Evolutionary conservation across 2,329 filamentous ascomycete genomes (phyloP), one percentile per base, ranked within the genome.

Genomic region (Cercospora sojina): DNA sequence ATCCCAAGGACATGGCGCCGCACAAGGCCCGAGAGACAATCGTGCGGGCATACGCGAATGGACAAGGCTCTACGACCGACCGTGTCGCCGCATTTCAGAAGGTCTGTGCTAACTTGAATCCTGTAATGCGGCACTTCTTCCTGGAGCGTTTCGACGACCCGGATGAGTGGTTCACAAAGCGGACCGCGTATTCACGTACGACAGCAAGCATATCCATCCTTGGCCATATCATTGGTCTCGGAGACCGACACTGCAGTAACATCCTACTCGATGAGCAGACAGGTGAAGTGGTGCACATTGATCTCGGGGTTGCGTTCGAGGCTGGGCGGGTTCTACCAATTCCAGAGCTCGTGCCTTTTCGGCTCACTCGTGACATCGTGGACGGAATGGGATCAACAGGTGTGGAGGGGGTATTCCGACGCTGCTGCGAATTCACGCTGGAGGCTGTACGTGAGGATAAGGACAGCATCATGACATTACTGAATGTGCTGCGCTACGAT

Each of bases 371-470:
- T 62, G 95, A 99, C 74, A 89, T 99, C 62, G 91, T 98, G 5
- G 96, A 99, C 76, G 96, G 92, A 27, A 97, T 99, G 91, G 95
- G 95, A 29, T 90, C 96, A 71, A 96, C 92, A 2, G 92, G 91
- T 74, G 96, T 93, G 0, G 96, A 99, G 78, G 95, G 95, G 3
- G 93, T 98, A 0, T 99, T 98, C 82, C 88, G 95, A 7, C 88
- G 96, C n/a, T 98, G 94, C 80, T 99, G 95, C 78, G 96, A 99
- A 77, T 98, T 98, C 77, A 98, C 93, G 0, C 87, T 99, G 32
- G 93, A 97, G 69, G 93, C 96, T 1, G 83, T 99, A 38, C 89
- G 95, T n/a, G 91, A 96, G 74, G 95, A 99, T 77, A 91, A 91
- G 12, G 96, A 97, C 77, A 93, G 91, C 53, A 99, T 99, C 81